A percentile compares a stretch with the other conserved stretches of the same genome.
Conservation (phyloP, 2,329 filamentous ascomycete species). For the Lachnellula arida region DNA sequence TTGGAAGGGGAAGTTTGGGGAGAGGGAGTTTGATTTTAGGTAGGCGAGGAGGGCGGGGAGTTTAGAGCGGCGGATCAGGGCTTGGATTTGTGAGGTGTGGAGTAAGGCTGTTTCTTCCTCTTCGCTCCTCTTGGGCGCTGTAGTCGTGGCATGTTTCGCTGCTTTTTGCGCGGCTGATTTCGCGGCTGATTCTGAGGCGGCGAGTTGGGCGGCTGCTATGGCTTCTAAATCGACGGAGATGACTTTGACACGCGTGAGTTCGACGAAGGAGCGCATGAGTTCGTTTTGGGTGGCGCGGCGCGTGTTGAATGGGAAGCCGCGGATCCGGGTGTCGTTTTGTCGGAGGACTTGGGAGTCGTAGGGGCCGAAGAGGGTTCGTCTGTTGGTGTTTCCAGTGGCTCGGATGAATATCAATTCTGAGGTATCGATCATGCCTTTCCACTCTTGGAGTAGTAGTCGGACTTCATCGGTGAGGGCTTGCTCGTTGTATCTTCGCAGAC, state of each 20-base stretch:
- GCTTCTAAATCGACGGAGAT: constrained; percentile 68
- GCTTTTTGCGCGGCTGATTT: constrained; percentile 36
- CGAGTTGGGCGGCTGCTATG: constrained; percentile 43
- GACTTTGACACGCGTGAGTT: constrained; percentile 86
- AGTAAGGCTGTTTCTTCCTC: constrained; percentile 78
- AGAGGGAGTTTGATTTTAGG: constrained; percentile 68
- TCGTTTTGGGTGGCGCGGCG: constrained; percentile 88
- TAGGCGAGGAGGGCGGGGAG: constrained; percentile 83
- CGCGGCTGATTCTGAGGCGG: constrained; percentile 44
- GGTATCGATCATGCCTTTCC: constrained; percentile 80
- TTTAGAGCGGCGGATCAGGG: constrained; percentile 83
- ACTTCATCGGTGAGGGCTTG: constrained; percentile 86
- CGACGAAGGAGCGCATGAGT: constrained; percentile 89
- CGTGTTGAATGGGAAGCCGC: constrained; percentile 91
- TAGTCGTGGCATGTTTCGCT: constrained; percentile 42
- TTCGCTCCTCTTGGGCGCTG: constrained; percentile 62
- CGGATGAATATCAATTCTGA: constrained; percentile 84
- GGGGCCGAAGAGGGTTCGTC: constrained; percentile 81
- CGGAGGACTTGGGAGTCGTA: constrained; percentile 84
- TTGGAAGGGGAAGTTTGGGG: constrained; percentile 69
- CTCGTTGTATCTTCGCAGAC: constrained; percentile 89
- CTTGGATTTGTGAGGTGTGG: constrained; percentile 85
- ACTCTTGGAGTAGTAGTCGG: constrained; percentile 71
- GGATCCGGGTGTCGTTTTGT: constrained; percentile 71
- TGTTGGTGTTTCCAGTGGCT: constrained; percentile 81